Base-by-base conservation (phyloP, 768 basidiomycete genomes). In the Suillus subaureus region DNA sequence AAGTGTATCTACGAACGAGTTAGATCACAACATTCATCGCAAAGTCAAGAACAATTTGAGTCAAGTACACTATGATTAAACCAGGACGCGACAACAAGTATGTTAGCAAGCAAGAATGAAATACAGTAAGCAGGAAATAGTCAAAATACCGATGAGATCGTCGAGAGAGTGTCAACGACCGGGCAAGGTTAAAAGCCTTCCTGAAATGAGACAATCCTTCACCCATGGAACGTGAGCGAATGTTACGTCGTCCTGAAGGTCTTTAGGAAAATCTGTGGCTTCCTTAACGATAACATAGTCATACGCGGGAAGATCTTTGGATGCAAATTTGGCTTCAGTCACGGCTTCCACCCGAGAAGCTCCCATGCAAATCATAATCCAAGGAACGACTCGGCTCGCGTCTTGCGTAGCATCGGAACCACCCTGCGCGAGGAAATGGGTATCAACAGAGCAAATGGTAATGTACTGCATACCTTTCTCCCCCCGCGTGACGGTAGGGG, bases 301-400 rank as follows among this genome's bases (percentile, higher is more conserved):
- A 73, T 87, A 93, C 8, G 68, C 74, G 35, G 26, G 65, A 16
- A 70, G 80, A 28, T 52, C 77, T n/a, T 62, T 73, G 37, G 67
- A 66, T 4, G 86, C 83, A 66, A 78, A 74, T 64, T 77, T 80
- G 11, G 77, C 37, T n/a, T 87, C 83, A 9, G 79, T 75, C 35
- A 89, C 84, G 2, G 87, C 87, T 74, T 93, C 90, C 55, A 96
- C 89, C 15, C 77, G 80, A 8, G 78, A 76, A 0, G 94, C 92
- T 1, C 94, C 93, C 88, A 96, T 92, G 37, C 86, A 85, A 51
- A 93, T 75, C 42, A 94, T 83, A 66, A 96, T 90, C 61, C 85
- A 86, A 28, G 84, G 86, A 68, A 87, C 84, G 55, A 72, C 79
- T 69, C 81, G 82, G 65, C 79, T 81, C 11, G 79, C 79, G 66